These are phyloP conservation scores for Phaffia tasmanica DNA, from an alignment of 768 basidiomycete species.

Conservation along the genomic window DNA sequence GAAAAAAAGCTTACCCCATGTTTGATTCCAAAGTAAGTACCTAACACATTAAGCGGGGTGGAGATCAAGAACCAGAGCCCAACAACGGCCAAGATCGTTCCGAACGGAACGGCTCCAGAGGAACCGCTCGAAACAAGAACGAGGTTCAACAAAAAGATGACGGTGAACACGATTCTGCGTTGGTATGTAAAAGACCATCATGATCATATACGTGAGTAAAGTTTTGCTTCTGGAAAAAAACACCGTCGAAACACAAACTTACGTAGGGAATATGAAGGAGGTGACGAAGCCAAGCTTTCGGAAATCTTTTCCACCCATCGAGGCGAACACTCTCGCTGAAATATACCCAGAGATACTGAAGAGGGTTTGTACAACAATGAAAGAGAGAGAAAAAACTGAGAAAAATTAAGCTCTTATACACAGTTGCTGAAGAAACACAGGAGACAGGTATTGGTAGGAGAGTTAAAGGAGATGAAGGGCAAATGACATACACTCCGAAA, in stretches of 20 bases:
- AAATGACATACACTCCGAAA: constrained; percentile 59
- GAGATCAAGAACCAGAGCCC: constrained; percentile 89
- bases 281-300: constrained; percentile 55
- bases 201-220: background rate
- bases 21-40: constrained; percentile 72
- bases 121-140: constrained; percentile 75
- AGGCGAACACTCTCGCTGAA: constrained; percentile 68
- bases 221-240: background rate
- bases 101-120: constrained; percentile 92
- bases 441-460: too few species aligned
- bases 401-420: background rate
- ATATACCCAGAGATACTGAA: constrained; percentile 74
- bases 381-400: constrained; percentile 15
- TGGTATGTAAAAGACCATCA: background rate
- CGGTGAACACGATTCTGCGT: constrained; percentile 60
- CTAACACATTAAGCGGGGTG: constrained; percentile 73
- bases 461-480: background rate
- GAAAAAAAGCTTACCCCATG: constrained; percentile 55
- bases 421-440: background rate
- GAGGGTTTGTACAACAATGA: constrained; percentile 15
- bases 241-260: constrained; percentile 33
- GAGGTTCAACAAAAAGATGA: constrained; percentile 83
- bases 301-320: constrained; percentile 59
- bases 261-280: constrained; percentile 80
- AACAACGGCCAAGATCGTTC: constrained; percentile 78